phyloP scores from a whole-genome alignment of 805 yeast species.

The Yamadazyma kitorensis region DNA sequence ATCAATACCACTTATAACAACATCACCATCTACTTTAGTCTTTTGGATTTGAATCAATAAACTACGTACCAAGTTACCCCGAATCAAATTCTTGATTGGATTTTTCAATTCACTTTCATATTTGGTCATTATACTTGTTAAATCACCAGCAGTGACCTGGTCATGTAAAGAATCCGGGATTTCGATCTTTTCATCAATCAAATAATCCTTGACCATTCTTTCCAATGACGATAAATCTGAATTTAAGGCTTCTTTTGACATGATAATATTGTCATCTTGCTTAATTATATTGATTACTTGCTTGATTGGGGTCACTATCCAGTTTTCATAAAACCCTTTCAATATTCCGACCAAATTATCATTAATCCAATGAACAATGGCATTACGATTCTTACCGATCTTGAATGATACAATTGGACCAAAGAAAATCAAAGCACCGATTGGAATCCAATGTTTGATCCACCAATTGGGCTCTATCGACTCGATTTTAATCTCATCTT shows the following conservation, averaged over 20 bases:
- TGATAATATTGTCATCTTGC: slow-evolving; percentile 65
- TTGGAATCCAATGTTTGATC: slow-evolving; percentile 65
- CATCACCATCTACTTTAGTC: slow-evolving; percentile 90
- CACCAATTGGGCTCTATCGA: slow-evolving; percentile 7
- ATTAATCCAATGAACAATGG: slow-evolving; percentile 54
- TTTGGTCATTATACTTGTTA: slow-evolving; percentile 72
- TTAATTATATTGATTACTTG: slow-evolving; percentile 78
- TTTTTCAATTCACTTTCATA: slow-evolving; percentile 73
- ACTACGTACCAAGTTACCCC: slow-evolving; percentile 73
- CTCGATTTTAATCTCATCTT: slow-evolving; percentile 1
- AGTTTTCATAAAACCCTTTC: slow-evolving; percentile 67
- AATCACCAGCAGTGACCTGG: slow-evolving; percentile 67
- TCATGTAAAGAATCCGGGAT: slow-evolving; percentile 35
- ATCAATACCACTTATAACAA: slow-evolving; percentile 90
- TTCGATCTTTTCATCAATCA: slow-evolving; percentile 22
- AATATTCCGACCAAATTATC: slow-evolving; percentile 62
- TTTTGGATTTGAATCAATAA: slow-evolving; percentile 91
- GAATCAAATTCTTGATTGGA: slow-evolving; percentile 62
- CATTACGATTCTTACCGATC: slow-evolving; percentile 49
- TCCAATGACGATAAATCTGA: slow-evolving; percentile 80
- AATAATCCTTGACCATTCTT: slow-evolving; percentile 80
- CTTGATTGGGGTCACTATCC: slow-evolving; percentile 76
- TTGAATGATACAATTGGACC: slow-evolving; percentile 51
- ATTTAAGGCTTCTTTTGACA: slow-evolving; percentile 74
- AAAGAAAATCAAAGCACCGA: slow-evolving; percentile 38